Evolutionary conservation across 2,329 filamentous ascomycete species (phyloP).

Genomic region (Trematosphaeria pertusa): DNA sequence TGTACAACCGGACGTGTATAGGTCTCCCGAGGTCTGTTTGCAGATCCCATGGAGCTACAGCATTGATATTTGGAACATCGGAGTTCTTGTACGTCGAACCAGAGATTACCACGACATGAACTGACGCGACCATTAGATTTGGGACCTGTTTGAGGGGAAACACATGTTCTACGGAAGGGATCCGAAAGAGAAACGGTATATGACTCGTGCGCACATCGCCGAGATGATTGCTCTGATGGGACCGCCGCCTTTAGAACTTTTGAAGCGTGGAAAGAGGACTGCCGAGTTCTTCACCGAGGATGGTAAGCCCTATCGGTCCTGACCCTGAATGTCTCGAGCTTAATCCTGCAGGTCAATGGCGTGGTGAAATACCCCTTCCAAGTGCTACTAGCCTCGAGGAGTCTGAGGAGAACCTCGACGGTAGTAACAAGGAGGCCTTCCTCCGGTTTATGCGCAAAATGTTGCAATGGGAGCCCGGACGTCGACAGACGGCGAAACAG

Average conservation of each 20-base stretch:
- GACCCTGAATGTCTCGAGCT: no score
- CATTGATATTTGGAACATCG: slow-evolving; percentile 51
- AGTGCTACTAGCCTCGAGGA: no score
- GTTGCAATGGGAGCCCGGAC: no score
- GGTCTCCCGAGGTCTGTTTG: slow-evolving; percentile 49
- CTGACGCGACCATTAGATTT: slow-evolving; percentile 33
- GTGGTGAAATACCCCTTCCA: no score
- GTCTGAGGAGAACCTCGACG: no score
- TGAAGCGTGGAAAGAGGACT: no score
- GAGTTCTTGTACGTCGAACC: slow-evolving; percentile 38
- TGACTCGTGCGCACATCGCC: slow-evolving; percentile 33
- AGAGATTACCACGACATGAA: not conserved
- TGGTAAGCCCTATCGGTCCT: no score
- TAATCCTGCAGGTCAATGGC: no score
- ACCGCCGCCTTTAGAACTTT: slow-evolving; percentile 23
- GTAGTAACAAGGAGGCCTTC: no score
- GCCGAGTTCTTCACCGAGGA: no score
- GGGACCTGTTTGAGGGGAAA: slow-evolving; percentile 47
- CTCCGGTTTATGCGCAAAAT: no score
- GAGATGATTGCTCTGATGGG: slow-evolving; percentile 32
- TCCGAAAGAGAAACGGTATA: slow-evolving; percentile 29
- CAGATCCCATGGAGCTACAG: slow-evolving; percentile 44
- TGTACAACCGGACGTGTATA: slow-evolving; percentile 46
- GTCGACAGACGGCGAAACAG: no score
- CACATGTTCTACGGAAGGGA: slow-evolving; percentile 37